phyloP scores from a whole-genome alignment of 805 yeast genomes.

The Debaryomyces hansenii region DNA sequence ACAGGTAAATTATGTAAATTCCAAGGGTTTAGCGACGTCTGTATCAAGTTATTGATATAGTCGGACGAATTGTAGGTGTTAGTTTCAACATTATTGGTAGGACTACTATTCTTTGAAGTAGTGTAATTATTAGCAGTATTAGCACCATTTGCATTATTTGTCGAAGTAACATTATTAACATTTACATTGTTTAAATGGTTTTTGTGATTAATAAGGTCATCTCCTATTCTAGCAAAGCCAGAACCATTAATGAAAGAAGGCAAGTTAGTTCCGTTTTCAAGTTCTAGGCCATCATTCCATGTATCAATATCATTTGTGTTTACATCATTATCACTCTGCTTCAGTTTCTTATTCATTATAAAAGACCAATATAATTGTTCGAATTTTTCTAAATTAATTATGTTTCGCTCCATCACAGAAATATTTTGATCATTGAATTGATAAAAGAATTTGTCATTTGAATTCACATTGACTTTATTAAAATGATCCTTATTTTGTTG shows the following conservation, averaged over 20 bases:
- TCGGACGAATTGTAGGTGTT: slow-evolving; percentile 19
- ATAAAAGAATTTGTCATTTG: slow-evolving; percentile 3
- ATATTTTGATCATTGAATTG: slow-evolving; percentile 4
- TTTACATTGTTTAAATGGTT: slow-evolving; percentile 18
- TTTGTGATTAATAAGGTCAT: slow-evolving; percentile 26
- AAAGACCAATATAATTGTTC: slow-evolving; percentile 48
- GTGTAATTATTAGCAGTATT: slow-evolving; percentile 3
- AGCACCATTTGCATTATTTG: neutral
- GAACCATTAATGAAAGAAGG: slow-evolving; percentile 32
- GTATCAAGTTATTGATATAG: slow-evolving; percentile 17
- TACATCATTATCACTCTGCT: slow-evolving; percentile 5
- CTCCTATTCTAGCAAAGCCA: slow-evolving; percentile 34
- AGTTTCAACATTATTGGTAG: slow-evolving; percentile 4
- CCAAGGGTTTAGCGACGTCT: slow-evolving; percentile 48
- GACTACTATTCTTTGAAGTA: neutral
- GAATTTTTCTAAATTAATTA: slow-evolving; percentile 20
- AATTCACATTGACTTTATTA: slow-evolving; percentile 4
- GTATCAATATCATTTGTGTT: slow-evolving; percentile 14
- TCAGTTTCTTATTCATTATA: slow-evolving; percentile 23
- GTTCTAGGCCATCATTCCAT: slow-evolving; percentile 23
- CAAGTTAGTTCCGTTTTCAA: slow-evolving; percentile 25
- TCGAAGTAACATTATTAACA: slow-evolving; percentile 5
- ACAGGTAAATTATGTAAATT: slow-evolving; percentile 56
- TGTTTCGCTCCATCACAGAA: slow-evolving; percentile 12
- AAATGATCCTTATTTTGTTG: slow-evolving; percentile 12